A percentile compares a stretch with the other conserved stretches of the same genome.
These are phyloP conservation scores for Heterobasidion annosum DNA, from an alignment of 1,284 basidiomycete species.

Conservation along the genomic window DNA sequence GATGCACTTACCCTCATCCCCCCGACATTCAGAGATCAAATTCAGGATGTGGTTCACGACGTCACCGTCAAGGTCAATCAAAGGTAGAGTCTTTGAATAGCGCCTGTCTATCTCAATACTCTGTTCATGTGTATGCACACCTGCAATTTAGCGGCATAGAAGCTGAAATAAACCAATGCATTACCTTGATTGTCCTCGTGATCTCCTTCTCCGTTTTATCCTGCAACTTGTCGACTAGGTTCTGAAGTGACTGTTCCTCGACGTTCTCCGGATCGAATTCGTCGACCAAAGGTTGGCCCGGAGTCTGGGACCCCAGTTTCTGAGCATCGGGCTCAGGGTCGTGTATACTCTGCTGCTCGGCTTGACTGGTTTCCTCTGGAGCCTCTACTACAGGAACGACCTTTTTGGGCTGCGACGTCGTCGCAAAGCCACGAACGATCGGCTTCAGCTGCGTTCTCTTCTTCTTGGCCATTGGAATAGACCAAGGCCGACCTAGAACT, in stretches of 20 bases:
- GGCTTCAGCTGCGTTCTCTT: slow-evolving; percentile 80
- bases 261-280: slow-evolving; percentile 29
- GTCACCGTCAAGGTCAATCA: slow-evolving; percentile 53
- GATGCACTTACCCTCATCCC: slow-evolving; percentile 24
- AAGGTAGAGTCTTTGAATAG: slow-evolving; percentile 57
- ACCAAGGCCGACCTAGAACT: background rate
- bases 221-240: slow-evolving; percentile 73
- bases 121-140: slow-evolving; percentile 29
- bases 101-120: slow-evolving; percentile 80
- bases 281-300: slow-evolving; percentile 9
- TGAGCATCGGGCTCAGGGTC: background rate
- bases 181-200: slow-evolving; percentile 51
- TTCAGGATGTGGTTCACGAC: slow-evolving; percentile 56
- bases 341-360: background rate
- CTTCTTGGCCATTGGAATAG: slow-evolving; percentile 68
- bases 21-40: slow-evolving; percentile 30
- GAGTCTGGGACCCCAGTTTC: background rate
- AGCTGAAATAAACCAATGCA: slow-evolving; percentile 5
- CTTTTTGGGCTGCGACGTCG: slow-evolving; percentile 86
- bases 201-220: slow-evolving; percentile 90
- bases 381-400: slow-evolving; percentile 26
- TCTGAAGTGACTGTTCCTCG: slow-evolving; percentile 53
- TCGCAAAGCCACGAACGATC: slow-evolving; percentile 72
- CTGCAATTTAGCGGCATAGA: background rate
- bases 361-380: background rate